Evolutionary conservation across 495 filamentous ascomycete species (phyloP), one percentile per base, ranked within the genome.

Genomic region (Penicillium daleae): DNA sequence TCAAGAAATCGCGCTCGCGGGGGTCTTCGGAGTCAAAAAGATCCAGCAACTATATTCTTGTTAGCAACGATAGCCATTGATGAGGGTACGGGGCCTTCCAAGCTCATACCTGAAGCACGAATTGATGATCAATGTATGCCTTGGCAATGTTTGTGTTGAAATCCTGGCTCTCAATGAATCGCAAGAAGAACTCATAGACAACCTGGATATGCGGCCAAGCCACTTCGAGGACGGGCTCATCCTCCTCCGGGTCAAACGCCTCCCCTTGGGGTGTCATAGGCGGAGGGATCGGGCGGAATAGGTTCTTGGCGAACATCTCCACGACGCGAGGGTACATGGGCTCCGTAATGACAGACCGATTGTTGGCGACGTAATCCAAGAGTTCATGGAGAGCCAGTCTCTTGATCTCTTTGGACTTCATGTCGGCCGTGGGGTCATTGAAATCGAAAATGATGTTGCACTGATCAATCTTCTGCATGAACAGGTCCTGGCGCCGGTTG

Each of bases 71-170:
- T 35, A 5, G 21, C 4, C 31, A 15, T 33, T 15, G 3, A 21
- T 1, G n/a, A n/a, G 1, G 8, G 8, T 12, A 35, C 13, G 27
- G 15, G 0, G 17, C 6, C 4, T 12, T 12, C 35, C 9, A 17
- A 26, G 19, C 57, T 62, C 76, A 74, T 79, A 90, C 87, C 81
- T 96, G 93, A 26, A 98, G 85, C 13, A 99, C 95, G 71, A 99
- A 99, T 72, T 90, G 89, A 74, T 99, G 95, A 67, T 99, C 95
- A 67, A 99, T 99, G 74, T 95, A 97, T 31, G 91, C 88, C 75
- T 99, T 99, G n/a, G 96, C 95, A 66, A 97, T 96, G 75, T 99
- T 99, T 35, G 95, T 99, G 77, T 99, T 99, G 87, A 99, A 99
- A 72, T 99, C 95, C 75, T 97, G 96, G 75, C 95, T 99, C 72